These are phyloP conservation scores for Tilletia horrida DNA, from an alignment of 1,284 basidiomycete species.

Conservation along the genomic window DNA sequence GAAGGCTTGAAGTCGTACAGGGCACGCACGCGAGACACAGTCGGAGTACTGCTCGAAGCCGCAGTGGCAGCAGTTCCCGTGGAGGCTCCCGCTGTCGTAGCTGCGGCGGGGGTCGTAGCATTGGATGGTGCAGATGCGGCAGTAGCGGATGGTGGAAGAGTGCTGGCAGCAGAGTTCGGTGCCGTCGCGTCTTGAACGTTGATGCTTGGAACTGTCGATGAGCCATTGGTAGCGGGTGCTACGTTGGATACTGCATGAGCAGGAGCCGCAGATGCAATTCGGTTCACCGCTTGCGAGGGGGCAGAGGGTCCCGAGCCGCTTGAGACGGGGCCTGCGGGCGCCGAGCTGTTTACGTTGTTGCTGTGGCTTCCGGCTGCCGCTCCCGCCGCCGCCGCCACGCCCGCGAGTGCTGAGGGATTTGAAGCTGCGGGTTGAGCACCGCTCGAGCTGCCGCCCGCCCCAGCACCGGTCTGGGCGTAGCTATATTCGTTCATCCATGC, in stretches of 20 bases:
- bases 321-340: not conserved
- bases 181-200: not conserved
- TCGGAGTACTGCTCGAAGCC: conserved; percentile 40
- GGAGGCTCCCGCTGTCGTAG: conserved; percentile 30
- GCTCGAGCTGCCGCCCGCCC: conserved; percentile 21
- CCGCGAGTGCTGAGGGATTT: not conserved
- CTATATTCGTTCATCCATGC: not conserved
- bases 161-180: not conserved
- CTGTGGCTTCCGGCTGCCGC: not conserved
- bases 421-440: not conserved
- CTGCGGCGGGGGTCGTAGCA: conserved; percentile 32
- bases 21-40: conserved; percentile 66
- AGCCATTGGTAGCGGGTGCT: not conserved
- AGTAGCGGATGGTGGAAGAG: not conserved
- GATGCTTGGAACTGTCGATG: not conserved
- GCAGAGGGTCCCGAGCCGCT: not conserved
- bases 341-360: too few relatives aligned
- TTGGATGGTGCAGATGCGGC: not conserved
- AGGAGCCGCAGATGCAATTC: not conserved
- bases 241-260: not conserved
- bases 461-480: conserved; percentile 20
- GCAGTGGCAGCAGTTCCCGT: conserved; percentile 54
- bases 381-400: not conserved
- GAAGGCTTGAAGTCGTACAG: conserved; percentile 84
- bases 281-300: not conserved